Conservation (phyloP, 495 filamentous ascomycete species). For the Xylaria flabelliformis region DNA sequence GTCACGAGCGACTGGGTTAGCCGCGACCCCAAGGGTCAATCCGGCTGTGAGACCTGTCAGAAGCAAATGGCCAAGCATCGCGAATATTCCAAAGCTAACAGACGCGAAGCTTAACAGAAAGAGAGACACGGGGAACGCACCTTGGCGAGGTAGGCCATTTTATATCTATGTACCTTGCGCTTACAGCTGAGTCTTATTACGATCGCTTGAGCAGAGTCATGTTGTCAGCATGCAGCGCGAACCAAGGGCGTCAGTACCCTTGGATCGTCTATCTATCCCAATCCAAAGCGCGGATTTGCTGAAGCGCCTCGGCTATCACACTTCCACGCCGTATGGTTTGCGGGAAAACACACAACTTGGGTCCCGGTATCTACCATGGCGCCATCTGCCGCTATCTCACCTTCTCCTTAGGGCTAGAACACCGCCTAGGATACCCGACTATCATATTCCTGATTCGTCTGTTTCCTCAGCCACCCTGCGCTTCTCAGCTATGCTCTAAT, state of each 20-base stretch:
- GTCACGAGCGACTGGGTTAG: conserved; percentile 31
- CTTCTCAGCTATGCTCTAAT: background rate
- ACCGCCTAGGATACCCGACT: background rate
- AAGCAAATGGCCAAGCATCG: conserved; percentile 37
- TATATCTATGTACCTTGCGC: conserved; percentile 6
- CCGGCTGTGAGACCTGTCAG: conserved; percentile 35
- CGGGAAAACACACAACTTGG: background rate
- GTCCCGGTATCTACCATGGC: conserved; percentile 7
- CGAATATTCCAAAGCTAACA: conserved; percentile 17
- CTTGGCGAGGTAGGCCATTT: conserved; percentile 11
- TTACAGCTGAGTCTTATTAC: background rate
- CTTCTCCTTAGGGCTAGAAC: conserved; percentile 21
- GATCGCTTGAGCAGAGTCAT: conserved; percentile 14
- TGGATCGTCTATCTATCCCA: background rate
- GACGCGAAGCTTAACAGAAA: background rate
- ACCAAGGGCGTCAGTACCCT: background rate
- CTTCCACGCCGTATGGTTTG: background rate
- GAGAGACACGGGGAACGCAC: background rate
- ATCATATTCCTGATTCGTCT: conserved; percentile 8
- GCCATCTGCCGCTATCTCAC: conserved; percentile 15
- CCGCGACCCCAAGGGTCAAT: conserved; percentile 32
- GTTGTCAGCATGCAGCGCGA: conserved; percentile 21
- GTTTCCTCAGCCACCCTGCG: background rate
- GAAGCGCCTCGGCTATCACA: conserved; percentile 13
- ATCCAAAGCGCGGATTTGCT: conserved; percentile 16